phyloP scores from a whole-genome alignment of 352 stramenopile genomes.

The Globisporangium mamillatum region DNA sequence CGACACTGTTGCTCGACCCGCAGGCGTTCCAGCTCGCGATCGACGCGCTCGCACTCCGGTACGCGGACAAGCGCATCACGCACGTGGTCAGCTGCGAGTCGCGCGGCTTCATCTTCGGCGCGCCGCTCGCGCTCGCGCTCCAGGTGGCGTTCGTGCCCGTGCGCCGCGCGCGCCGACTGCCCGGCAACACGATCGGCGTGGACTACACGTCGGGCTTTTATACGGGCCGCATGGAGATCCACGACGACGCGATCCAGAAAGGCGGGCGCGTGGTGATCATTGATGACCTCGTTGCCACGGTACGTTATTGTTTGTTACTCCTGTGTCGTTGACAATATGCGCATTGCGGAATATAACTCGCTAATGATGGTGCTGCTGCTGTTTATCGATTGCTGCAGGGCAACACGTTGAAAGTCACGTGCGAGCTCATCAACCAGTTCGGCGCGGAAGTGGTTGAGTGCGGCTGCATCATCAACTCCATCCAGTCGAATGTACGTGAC shows the following conservation, averaged over 20 bases:
- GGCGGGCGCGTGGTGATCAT: slow-evolving; percentile 75
- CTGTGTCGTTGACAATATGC: background rate
- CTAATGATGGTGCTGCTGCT: background rate
- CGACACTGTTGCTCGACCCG: slow-evolving; percentile 66
- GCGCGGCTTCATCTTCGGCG: slow-evolving; percentile 79
- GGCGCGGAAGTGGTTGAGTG: slow-evolving; percentile 75
- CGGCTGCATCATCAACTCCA: slow-evolving; percentile 72
- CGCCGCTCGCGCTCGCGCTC: slow-evolving; percentile 66
- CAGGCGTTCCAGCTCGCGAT: slow-evolving; percentile 72
- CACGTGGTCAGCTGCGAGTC: slow-evolving; percentile 82
- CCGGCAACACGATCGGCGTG: slow-evolving; percentile 69
- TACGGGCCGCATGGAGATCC: slow-evolving; percentile 72
- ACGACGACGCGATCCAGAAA: slow-evolving; percentile 72
- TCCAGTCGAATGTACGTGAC: slow-evolving; percentile 40
- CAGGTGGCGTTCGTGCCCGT: slow-evolving; percentile 70
- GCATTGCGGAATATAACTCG: background rate
- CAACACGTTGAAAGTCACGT: slow-evolving; percentile 79
- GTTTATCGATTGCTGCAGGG: slow-evolving; percentile 30
- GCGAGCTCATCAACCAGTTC: slow-evolving; percentile 69
- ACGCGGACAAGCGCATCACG: slow-evolving; percentile 55
- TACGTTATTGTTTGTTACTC: slow-evolving; percentile 17
- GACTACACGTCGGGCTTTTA: slow-evolving; percentile 81
- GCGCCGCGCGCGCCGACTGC: slow-evolving; percentile 56
- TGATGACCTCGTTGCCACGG: slow-evolving; percentile 77
- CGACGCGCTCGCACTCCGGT: slow-evolving; percentile 63